These are phyloP conservation scores for Posidonia australis DNA, from an alignment of 106 monocot species.

Conservation along the genomic window DNA sequence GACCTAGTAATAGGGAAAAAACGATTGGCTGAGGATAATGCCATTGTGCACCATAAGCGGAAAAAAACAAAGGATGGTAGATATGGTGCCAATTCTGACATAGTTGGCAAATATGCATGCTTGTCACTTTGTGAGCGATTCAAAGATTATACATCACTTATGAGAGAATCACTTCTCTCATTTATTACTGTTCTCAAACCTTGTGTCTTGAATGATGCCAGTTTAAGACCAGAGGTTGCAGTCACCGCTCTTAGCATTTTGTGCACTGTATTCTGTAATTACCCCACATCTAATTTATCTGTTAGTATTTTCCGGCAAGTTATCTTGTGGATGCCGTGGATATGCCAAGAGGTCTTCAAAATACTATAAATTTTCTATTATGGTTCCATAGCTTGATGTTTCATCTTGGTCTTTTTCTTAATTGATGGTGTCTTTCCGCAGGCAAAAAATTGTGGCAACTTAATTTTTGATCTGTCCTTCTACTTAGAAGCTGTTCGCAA, in stretches of 20 bases:
- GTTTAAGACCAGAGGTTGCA: constrained; percentile 35
- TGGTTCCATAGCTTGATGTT: not conserved
- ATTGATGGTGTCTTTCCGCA: constrained; percentile 12
- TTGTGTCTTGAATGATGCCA: constrained; percentile 7
- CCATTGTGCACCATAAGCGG: constrained; percentile 28
- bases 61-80: constrained; percentile 29
- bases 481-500: constrained; percentile 74
- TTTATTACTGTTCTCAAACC: constrained; percentile 41
- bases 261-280: constrained; percentile 38
- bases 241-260: constrained; percentile 58
- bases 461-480: constrained; percentile 38
- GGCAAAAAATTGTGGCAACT: constrained; percentile 24
- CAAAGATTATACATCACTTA: constrained; percentile 22
- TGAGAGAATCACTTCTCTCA: constrained; percentile 29
- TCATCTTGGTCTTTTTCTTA: not conserved
- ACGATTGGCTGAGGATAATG: constrained; percentile 24
- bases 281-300: constrained; percentile 31
- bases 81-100: constrained; percentile 3
- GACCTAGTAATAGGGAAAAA: constrained; percentile 44
- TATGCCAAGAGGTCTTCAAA: constrained; percentile 54
- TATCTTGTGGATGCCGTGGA: constrained; percentile 82
- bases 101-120: constrained; percentile 9
- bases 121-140: constrained; percentile 10
- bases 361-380: not conserved
- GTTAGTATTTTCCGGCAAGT: constrained; percentile 38